Evolutionary conservation across 2,329 filamentous ascomycete genomes (phyloP).

Genomic region (Colletotrichum horii): DNA sequence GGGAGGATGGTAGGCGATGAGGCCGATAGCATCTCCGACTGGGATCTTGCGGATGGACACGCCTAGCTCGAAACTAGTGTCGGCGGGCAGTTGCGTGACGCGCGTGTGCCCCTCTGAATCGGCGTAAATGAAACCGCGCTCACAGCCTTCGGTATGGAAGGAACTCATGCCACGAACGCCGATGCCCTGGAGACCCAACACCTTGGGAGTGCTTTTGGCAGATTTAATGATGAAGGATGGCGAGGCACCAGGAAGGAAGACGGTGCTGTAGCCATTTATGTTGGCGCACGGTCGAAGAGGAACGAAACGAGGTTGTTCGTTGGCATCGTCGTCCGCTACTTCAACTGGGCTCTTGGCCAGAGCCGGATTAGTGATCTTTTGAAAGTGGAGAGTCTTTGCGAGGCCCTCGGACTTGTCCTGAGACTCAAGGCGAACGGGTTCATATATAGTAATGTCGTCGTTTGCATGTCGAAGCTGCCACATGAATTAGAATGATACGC

Average conservation of each 20-base stretch:
- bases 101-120: constrained; percentile 75
- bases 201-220: constrained; percentile 75
- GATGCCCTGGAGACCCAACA: constrained; percentile 74
- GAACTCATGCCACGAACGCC: constrained; percentile 74
- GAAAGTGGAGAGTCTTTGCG: constrained; percentile 70
- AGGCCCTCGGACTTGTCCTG: constrained; percentile 46
- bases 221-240: constrained; percentile 86
- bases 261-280: constrained; percentile 78
- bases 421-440: constrained; percentile 68
- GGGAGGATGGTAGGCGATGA: constrained; percentile 77
- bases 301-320: constrained; percentile 49
- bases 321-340: constrained; percentile 54
- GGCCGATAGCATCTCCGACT: constrained; percentile 72
- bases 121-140: constrained; percentile 83
- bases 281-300: constrained; percentile 65
- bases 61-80: constrained; percentile 76
- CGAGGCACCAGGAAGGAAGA: constrained; percentile 82
- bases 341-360: constrained; percentile 64
- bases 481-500: neutral
- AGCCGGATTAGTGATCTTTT: constrained; percentile 73
- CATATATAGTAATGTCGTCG: constrained; percentile 87
- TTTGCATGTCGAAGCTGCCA: constrained; percentile 74
- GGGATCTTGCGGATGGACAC: constrained; percentile 76
- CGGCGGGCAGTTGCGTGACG: constrained; percentile 72
- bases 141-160: constrained; percentile 79